phyloP scores from a whole-genome alignment of 2,329 filamentous ascomycete genomes.

The Ascochyta clinopodiicola region DNA sequence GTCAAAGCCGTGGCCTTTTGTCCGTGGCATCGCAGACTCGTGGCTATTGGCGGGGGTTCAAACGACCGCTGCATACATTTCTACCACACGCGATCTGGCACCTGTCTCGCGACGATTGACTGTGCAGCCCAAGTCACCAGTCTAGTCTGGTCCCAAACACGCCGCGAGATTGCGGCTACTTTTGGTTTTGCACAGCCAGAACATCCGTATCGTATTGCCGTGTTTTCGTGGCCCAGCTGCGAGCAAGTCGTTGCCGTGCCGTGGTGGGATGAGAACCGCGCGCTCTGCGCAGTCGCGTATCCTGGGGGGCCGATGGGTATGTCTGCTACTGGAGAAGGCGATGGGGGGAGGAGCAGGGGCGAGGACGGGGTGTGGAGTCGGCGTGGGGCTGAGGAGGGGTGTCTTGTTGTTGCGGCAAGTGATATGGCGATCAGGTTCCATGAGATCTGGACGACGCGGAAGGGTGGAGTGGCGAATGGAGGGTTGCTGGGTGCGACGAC shows the following conservation, averaged over 20 bases:
- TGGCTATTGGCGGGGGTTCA: conserved; percentile 91
- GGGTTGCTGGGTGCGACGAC: conserved; percentile 53
- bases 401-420: conserved; percentile 89
- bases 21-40: conserved; percentile 84
- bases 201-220: conserved; percentile 85
- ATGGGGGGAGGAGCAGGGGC: conserved; percentile 44
- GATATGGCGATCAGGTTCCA: conserved; percentile 95
- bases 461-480: conserved; percentile 53
- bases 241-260: conserved; percentile 83
- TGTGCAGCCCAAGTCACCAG: conserved; percentile 93
- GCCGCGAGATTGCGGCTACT: conserved; percentile 87
- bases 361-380: conserved; percentile 63
- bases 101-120: conserved; percentile 85
- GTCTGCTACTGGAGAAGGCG: conserved; percentile 4
- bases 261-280: conserved; percentile 79
- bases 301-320: conserved; percentile 65
- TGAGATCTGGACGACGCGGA: conserved; percentile 81
- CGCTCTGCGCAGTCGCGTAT: conserved; percentile 87
- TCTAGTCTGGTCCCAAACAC: conserved; percentile 85
- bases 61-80: conserved; percentile 97
- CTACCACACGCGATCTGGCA: conserved; percentile 84
- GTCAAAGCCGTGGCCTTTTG: conserved; percentile 98
- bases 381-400: conserved; percentile 72
- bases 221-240: conserved; percentile 95
- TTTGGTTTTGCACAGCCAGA: conserved; percentile 94